phyloP scores from a whole-genome alignment of 352 stramenopile genomes.

The Plasmopara muralis region DNA sequence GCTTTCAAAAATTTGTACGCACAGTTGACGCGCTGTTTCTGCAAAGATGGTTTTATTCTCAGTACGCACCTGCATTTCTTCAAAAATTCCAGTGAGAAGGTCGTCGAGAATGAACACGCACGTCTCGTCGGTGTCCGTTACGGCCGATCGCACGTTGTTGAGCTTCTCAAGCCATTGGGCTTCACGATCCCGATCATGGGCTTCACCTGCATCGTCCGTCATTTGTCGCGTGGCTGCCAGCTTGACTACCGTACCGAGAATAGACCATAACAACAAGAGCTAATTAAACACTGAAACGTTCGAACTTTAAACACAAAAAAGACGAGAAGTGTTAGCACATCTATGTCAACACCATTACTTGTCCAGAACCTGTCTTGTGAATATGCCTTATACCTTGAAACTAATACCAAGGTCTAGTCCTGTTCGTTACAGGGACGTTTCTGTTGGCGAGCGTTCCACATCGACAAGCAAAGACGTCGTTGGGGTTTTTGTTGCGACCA shows the following conservation, averaged over 20 bases:
- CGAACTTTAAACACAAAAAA: not conserved
- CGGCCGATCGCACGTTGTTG: slow-evolving; percentile 2
- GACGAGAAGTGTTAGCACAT: slow-evolving; percentile 7
- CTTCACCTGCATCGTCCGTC: slow-evolving; percentile 3
- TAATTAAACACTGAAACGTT: slow-evolving; percentile 25
- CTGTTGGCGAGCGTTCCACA: slow-evolving; percentile 14
- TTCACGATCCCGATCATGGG: slow-evolving; percentile 1
- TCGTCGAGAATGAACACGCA: slow-evolving; percentile 29
- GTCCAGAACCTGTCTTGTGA: slow-evolving; percentile 23
- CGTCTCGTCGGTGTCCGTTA: slow-evolving; percentile 35
- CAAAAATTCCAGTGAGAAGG: slow-evolving; percentile 35
- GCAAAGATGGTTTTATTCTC: slow-evolving; percentile 28
- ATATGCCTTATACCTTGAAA: slow-evolving; percentile 26
- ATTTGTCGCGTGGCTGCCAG: not conserved
- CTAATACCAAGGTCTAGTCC: slow-evolving; percentile 21
- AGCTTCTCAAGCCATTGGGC: slow-evolving; percentile 5
- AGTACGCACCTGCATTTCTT: slow-evolving; percentile 33
- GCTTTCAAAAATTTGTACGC: slow-evolving; percentile 19
- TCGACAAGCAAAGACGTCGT: slow-evolving; percentile 15
- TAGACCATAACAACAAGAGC: slow-evolving; percentile 5
- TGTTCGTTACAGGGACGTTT: slow-evolving; percentile 23
- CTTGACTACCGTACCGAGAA: slow-evolving; percentile 2
- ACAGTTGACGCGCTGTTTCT: slow-evolving; percentile 16
- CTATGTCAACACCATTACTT: not conserved
- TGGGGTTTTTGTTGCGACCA: slow-evolving; percentile 9